Conservation (phyloP, 2,329 filamentous ascomycete species). For the Blumeria hordei region DNA sequence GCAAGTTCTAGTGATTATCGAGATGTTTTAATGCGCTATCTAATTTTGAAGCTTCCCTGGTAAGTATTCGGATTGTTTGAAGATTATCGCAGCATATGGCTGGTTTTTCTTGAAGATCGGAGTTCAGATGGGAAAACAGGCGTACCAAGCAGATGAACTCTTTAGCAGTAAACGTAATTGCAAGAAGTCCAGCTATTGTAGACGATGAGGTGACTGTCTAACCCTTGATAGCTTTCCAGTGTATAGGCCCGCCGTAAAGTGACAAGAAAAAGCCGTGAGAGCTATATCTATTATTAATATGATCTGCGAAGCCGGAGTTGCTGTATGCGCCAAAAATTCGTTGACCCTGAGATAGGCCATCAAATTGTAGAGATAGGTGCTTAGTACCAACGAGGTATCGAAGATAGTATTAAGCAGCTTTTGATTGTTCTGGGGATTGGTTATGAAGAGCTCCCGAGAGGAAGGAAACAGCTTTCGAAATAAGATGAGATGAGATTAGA, state of each 20-base stretch:
- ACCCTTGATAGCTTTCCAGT: background rate
- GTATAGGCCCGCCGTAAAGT: background rate
- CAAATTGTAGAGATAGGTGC: background rate
- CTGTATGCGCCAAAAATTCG: background rate
- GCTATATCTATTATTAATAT: background rate
- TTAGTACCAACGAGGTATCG: background rate
- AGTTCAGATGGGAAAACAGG: background rate
- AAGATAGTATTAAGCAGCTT: background rate
- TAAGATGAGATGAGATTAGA: too few species aligned
- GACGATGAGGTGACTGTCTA: background rate
- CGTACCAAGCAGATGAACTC: background rate
- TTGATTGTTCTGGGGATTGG: background rate
- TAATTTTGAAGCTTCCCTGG: background rate
- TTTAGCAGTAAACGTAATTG: background rate
- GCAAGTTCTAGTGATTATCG: background rate
- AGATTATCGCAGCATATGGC: background rate
- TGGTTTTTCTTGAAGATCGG: background rate
- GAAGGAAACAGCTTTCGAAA: too few species aligned
- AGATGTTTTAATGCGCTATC: background rate
- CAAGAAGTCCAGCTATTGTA: background rate
- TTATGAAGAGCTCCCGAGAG: too few species aligned
- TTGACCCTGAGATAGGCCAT: background rate
- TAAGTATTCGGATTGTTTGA: background rate
- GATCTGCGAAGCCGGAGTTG: background rate
- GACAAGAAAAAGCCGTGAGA: background rate